Conservation (phyloP, 805 yeast species). For the Wickerhamomyces bovis region DNA sequence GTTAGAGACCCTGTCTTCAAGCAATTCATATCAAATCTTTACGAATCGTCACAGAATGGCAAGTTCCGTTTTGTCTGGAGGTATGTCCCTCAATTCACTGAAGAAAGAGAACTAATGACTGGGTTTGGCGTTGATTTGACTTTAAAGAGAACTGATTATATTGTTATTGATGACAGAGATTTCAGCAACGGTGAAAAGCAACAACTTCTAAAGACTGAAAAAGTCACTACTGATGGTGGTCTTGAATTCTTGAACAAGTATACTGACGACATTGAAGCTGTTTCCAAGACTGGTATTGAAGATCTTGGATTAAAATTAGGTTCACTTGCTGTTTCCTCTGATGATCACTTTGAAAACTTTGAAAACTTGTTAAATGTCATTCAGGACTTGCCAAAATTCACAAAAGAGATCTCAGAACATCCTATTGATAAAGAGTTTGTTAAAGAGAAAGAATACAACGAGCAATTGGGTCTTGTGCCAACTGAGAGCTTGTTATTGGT, state of each 20-base stretch:
- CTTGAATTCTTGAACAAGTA: conserved; percentile 18
- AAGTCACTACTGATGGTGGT: neutral
- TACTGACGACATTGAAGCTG: conserved; percentile 26
- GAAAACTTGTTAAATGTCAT: conserved; percentile 34
- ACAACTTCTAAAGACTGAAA: conserved; percentile 15
- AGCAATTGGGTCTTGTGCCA: conserved; percentile 31
- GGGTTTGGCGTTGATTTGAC: conserved; percentile 69
- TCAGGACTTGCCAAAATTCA: conserved; percentile 51
- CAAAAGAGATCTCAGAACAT: conserved; percentile 25
- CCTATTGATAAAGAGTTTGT: conserved; percentile 22
- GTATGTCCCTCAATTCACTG: conserved; percentile 40
- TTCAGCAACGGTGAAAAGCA: conserved; percentile 22
- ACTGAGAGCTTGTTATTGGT: conserved; percentile 49
- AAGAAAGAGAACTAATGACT: conserved; percentile 28
- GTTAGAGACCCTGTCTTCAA: conserved; percentile 43
- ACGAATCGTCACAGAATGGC: conserved; percentile 52
- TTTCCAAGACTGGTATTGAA: conserved; percentile 28
- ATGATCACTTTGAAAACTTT: conserved; percentile 27
- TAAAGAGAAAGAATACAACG: conserved; percentile 27
- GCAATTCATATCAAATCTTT: conserved; percentile 52
- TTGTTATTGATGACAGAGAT: conserved; percentile 58
- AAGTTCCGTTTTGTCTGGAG: conserved; percentile 75
- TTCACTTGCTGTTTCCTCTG: conserved; percentile 21
- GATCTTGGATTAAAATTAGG: conserved; percentile 37
- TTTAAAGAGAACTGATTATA: conserved; percentile 59